Evolutionary conservation across 2,329 filamentous ascomycete genomes (phyloP).

Genomic region (Teratosphaeria gauchensis): DNA sequence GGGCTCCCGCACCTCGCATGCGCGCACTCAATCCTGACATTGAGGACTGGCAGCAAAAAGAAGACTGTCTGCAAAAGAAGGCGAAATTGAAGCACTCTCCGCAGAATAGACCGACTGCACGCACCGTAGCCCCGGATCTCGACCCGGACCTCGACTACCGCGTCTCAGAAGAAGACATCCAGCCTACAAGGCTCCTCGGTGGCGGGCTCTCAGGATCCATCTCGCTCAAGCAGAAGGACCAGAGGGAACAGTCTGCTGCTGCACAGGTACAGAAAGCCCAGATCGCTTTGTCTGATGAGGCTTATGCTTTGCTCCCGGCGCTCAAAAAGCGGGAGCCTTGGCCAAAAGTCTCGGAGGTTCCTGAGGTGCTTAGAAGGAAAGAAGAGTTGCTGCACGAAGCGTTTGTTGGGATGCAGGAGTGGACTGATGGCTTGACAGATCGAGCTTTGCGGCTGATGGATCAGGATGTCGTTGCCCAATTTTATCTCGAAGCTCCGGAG

Average conservation of each 20-base stretch:
- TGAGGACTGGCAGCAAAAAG: background rate
- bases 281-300: background rate
- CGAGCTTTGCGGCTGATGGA: background rate
- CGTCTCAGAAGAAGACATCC: background rate
- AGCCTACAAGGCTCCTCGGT: background rate
- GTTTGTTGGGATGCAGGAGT: background rate
- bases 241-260: background rate
- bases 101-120: background rate
- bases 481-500: too few species aligned
- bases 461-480: too few species aligned
- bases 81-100: background rate
- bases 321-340: background rate
- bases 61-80: background rate
- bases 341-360: background rate
- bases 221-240: background rate
- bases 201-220: background rate
- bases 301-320: background rate
- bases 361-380: background rate
- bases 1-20: background rate
- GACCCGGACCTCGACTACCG: background rate
- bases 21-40: background rate
- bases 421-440: background rate
- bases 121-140: background rate
- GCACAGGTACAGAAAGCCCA: background rate
- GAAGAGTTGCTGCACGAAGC: background rate